Evolutionary conservation across 2,329 filamentous ascomycete species (phyloP).

Genomic region (Colletotrichum sansevieriae): DNA sequence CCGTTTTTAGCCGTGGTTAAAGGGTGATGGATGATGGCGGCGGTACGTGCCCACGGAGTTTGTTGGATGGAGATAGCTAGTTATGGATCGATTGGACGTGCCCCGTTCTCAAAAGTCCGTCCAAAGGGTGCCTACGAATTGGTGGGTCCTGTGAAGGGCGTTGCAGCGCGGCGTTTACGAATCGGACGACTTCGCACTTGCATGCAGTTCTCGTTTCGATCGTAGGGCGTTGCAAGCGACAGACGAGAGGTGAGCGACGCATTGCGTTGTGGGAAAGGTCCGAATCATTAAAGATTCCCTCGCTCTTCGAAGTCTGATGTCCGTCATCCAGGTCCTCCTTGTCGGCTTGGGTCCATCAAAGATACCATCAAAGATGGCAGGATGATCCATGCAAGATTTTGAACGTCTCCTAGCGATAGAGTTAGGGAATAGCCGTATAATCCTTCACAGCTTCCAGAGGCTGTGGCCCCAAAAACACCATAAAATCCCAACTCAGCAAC

Average conservation of each 20-base stretch:
- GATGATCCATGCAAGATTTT: neutral
- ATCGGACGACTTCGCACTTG: neutral
- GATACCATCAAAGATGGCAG: neutral
- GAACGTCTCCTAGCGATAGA: neutral
- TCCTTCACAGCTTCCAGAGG: no score
- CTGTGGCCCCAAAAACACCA: neutral
- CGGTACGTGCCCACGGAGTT: neutral
- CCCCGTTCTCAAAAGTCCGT: neutral
- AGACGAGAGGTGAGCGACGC: neutral
- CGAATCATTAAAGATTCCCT: neutral
- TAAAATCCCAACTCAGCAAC: neutral
- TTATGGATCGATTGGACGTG: neutral
- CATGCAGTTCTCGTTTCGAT: neutral
- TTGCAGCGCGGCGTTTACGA: neutral
- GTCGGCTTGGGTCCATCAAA: neutral
- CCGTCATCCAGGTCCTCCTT: neutral
- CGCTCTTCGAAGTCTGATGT: neutral
- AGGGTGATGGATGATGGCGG: no score
- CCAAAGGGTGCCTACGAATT: neutral
- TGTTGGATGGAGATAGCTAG: neutral
- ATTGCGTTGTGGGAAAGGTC: neutral
- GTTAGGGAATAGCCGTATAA: no score
- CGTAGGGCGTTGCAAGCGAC: neutral
- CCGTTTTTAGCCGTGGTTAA: no score
- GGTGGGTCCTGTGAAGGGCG: neutral